phyloP scores from a whole-genome alignment of 2,329 filamentous ascomycete genomes.

The Arthrobotrys sinensis region DNA sequence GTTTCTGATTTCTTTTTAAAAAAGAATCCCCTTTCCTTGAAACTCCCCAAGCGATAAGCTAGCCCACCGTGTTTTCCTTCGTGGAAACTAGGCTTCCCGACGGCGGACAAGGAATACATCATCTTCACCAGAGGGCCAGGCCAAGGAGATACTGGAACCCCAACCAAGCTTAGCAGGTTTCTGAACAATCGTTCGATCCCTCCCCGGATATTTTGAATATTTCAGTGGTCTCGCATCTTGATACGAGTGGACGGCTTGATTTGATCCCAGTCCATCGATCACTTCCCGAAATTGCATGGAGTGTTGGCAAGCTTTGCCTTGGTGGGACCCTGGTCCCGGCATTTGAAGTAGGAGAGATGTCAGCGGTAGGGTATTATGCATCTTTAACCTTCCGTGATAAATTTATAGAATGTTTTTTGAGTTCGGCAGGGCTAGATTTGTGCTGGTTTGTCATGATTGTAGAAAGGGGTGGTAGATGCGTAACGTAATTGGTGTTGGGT shows the following conservation, averaged over 20 bases:
- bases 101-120: no score
- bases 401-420: background rate
- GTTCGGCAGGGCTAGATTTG: no score
- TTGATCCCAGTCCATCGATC: conserved; percentile 9
- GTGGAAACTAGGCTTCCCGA: no score
- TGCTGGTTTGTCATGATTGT: background rate
- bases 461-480: background rate
- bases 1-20: background rate
- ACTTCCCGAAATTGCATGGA: conserved; percentile 29
- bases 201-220: background rate
- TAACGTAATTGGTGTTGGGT: no score
- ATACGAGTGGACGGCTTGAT: conserved; percentile 20
- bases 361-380: background rate
- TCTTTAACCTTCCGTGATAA: no score
- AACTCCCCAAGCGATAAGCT: background rate
- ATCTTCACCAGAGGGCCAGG: no score
- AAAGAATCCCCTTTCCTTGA: conserved; percentile 13
- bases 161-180: background rate
- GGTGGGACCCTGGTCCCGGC: conserved; percentile 18
- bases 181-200: background rate
- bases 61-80: no score
- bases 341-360: conserved; percentile 12
- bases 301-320: conserved; percentile 16
- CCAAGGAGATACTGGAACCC: background rate
- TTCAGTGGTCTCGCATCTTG: conserved; percentile 17